These are phyloP conservation scores for Phytophthora ramorum DNA, from an alignment of 352 stramenopile genomes.

Conservation along the genomic window DNA sequence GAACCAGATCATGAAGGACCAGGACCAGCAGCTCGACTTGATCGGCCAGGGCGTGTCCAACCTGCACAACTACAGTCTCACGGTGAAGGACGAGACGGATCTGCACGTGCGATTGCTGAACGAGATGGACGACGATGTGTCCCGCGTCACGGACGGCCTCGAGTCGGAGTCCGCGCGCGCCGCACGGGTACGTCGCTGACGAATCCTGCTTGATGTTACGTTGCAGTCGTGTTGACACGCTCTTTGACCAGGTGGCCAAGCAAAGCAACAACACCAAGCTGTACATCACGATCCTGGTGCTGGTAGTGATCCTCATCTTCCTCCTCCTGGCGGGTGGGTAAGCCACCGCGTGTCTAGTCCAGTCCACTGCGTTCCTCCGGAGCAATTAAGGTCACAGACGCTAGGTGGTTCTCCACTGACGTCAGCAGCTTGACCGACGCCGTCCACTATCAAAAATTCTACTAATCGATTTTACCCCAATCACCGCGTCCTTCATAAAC, in stretches of 20 bases:
- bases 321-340: constrained; percentile 80
- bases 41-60: constrained; percentile 87
- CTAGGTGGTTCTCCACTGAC: constrained; percentile 4
- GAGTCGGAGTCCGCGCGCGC: constrained; percentile 83
- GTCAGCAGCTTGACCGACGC: constrained; percentile 2
- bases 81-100: constrained; percentile 91
- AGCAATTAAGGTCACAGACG: not conserved
- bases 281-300: constrained; percentile 91
- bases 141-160: constrained; percentile 84
- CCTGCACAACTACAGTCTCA: constrained; percentile 85
- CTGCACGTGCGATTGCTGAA: constrained; percentile 89
- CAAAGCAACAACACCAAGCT: constrained; percentile 95
- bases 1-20: constrained; percentile 92
- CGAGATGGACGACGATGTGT: constrained; percentile 91
- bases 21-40: constrained; percentile 87
- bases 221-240: constrained; percentile 4
- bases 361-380: constrained; percentile 5
- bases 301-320: constrained; percentile 89
- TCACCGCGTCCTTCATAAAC: constrained; percentile 8
- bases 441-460: constrained; percentile 12
- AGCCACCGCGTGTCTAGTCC: constrained; percentile 5
- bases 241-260: constrained; percentile 81
- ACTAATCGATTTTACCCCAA: not conserved
- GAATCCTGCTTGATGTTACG: not conserved
- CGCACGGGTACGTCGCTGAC: constrained; percentile 47